These are phyloP conservation scores for Pseudozyma pruni DNA, from an alignment of 1,284 basidiomycete species.

Conservation along the genomic window DNA sequence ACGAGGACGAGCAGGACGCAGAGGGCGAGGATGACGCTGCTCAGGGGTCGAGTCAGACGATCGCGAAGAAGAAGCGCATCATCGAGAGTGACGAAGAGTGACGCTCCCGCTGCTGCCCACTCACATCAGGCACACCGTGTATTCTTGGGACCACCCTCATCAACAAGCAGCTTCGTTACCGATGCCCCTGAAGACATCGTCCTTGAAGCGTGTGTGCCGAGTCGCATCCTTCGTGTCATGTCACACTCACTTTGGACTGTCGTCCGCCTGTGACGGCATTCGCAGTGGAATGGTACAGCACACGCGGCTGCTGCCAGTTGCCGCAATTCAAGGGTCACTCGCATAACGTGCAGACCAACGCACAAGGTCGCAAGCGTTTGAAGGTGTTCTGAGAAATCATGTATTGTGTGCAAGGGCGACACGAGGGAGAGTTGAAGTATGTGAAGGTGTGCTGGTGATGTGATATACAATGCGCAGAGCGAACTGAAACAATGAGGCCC, in stretches of 20 bases:
- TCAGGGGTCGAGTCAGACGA: slow-evolving; percentile 19
- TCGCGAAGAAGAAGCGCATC: slow-evolving; percentile 52
- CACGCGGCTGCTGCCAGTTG: no score
- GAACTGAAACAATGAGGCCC: not conserved
- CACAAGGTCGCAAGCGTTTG: not conserved
- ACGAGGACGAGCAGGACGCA: slow-evolving; percentile 46
- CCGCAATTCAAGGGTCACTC: no score
- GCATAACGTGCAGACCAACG: no score
- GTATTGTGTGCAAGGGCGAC: slow-evolving; percentile 51
- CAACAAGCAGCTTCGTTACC: no score
- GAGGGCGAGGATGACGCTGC: slow-evolving; percentile 23
- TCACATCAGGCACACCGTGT: not conserved
- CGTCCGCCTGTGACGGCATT: no score
- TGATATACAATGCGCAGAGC: slow-evolving; percentile 42
- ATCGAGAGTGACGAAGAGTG: slow-evolving; percentile 52
- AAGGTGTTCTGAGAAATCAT: slow-evolving; percentile 32
- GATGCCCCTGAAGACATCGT: no score
- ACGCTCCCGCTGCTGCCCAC: not conserved
- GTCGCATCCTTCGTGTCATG: no score
- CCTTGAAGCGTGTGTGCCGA: no score
- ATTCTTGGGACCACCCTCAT: not conserved
- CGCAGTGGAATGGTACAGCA: no score
- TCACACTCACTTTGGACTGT: no score
- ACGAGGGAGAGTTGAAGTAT: slow-evolving; percentile 22
- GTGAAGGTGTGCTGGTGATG: slow-evolving; percentile 27